Evolutionary conservation across 2,329 filamentous ascomycete species (phyloP), one percentile per base, ranked within the genome.

Genomic region (Arthrobotrys iridis): DNA sequence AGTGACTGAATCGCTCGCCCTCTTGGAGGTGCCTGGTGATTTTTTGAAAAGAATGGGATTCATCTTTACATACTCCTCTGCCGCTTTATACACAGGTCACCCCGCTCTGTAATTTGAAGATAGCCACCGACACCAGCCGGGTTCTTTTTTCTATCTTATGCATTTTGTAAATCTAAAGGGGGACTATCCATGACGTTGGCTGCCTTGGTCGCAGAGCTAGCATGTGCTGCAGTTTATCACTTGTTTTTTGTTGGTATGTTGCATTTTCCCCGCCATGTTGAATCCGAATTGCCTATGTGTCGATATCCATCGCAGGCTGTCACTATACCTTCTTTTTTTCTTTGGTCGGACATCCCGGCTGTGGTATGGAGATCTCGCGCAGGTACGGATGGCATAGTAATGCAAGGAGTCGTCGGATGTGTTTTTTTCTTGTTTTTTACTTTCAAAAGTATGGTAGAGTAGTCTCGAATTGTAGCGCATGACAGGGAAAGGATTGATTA

Each of bases 221-320:
- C n/a, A n/a, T 13, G 24, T 33, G 46, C 26, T 50, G 45, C 15
- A 3, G 46, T 70, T 64, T 57, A 58, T 37, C n/a, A n/a, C n/a
- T n/a, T n/a, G n/a, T n/a, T n/a, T 55, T 57, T 52, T 48, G 58
- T 58, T 73, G 68, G 60, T 74, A 63, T 67, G 70, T 58, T 67
- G 60, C 68, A 74, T 74, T 67, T 57, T 43, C 24, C 46, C 22
- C 28, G 20, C 24, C 50, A 22, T 55, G 30, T 55, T 30, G 20
- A n/a, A 33, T 48, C 41, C n/a, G n/a, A 4, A n/a, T 13, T n/a
- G n/a, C n/a, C n/a, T n/a, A n/a, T n/a, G n/a, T n/a, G n/a, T n/a
- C n/a, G n/a, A n/a, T n/a, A n/a, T n/a, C n/a, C n/a, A n/a, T n/a
- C n/a, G n/a, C n/a, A n/a, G n/a, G n/a, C n/a, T n/a, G n/a, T n/a